A percentile compares a stretch with the other conserved stretches of the same genome.
phyloP scores from a whole-genome alignment of 495 filamentous ascomycete genomes.

The Parmelia sp. region DNA sequence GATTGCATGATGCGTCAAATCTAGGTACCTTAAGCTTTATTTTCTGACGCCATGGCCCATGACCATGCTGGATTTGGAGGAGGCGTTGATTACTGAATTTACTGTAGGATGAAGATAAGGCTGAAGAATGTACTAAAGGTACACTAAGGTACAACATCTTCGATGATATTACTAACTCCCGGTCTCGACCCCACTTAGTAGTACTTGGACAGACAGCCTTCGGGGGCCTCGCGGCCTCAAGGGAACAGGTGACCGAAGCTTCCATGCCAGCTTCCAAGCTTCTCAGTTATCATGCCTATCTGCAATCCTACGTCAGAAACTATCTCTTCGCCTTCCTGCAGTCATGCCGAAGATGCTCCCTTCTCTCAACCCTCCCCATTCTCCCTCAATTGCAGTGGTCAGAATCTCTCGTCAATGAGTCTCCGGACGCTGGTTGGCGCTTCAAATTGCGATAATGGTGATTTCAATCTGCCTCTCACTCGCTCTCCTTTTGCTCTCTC shows the following conservation, averaged over 20 bases:
- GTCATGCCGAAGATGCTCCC: not conserved
- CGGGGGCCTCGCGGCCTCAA: no score
- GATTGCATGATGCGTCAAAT: no score
- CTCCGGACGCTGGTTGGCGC: not conserved
- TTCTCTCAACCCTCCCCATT: not conserved
- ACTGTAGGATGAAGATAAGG: not conserved
- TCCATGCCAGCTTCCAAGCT: not conserved
- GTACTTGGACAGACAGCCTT: no score
- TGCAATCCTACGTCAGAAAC: no score
- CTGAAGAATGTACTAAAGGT: not conserved
- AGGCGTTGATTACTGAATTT: not conserved
- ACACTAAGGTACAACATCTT: not conserved
- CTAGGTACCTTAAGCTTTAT: no score
- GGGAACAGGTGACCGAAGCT: conserved; percentile 1
- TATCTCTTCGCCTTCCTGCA: not conserved
- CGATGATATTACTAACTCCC: not conserved
- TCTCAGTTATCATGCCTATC: not conserved
- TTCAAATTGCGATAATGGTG: not conserved
- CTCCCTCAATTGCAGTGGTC: not conserved
- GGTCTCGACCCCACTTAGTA: conserved; percentile 1
- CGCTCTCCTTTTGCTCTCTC: not conserved
- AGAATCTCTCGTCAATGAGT: not conserved
- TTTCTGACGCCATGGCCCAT: not conserved
- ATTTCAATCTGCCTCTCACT: not conserved
- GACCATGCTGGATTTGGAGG: not conserved